Conservation (phyloP, 371 early-diverging fungal genomes). For the Mortierella sp. region DNA sequence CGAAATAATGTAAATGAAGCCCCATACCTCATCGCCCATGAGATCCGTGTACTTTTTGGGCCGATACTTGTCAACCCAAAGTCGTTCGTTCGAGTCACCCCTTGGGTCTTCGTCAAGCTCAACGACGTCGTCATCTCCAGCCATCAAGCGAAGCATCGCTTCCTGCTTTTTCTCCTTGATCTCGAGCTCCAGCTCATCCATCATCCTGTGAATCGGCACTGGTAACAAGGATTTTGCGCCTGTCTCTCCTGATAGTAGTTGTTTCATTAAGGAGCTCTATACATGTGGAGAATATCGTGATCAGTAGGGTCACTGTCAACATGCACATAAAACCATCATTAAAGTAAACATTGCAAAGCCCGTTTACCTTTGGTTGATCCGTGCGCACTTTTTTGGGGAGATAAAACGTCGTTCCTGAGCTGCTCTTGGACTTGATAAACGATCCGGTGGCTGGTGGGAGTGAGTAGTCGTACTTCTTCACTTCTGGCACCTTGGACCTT, state of each 20-base stretch:
- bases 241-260: slow-evolving; percentile 5
- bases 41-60: slow-evolving; percentile 90
- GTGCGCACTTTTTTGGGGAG: slow-evolving; percentile 34
- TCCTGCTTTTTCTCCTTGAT: slow-evolving; percentile 51
- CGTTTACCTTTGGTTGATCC: slow-evolving; percentile 25
- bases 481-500: slow-evolving; percentile 9
- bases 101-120: slow-evolving; percentile 5
- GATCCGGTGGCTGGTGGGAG: slow-evolving; percentile 51
- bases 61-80: slow-evolving; percentile 96
- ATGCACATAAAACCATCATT: neutral
- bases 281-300: neutral
- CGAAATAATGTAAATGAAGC: neutral
- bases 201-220: slow-evolving; percentile 60
- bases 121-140: slow-evolving; percentile 15
- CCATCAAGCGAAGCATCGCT: slow-evolving; percentile 32
- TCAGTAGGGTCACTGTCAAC: neutral
- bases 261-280: slow-evolving; percentile 15
- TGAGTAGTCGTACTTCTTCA: slow-evolving; percentile 35
- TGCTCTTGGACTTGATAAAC: slow-evolving; percentile 40
- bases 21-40: slow-evolving; percentile 87
- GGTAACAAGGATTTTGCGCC: slow-evolving; percentile 38
- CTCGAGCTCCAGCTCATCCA: slow-evolving; percentile 61
- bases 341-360: neutral
- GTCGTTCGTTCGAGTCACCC: slow-evolving; percentile 29
- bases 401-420: slow-evolving; percentile 39